phyloP scores from a whole-genome alignment of 257 asterid genomes.

The Primulina eburnea region DNA sequence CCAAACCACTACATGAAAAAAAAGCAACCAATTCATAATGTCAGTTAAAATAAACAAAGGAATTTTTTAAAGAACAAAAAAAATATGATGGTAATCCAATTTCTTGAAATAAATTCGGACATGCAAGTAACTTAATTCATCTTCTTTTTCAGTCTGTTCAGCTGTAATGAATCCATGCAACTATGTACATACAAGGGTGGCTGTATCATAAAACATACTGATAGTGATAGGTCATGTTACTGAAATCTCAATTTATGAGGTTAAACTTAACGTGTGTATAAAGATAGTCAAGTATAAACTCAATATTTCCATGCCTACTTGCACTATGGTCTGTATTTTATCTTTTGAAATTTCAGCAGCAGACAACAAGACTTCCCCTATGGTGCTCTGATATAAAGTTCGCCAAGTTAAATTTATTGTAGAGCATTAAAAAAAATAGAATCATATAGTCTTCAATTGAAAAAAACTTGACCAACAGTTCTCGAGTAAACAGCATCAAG shows the following conservation, averaged over 20 bases:
- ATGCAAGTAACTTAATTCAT: not conserved
- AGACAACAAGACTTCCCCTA: not conserved
- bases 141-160: not conserved
- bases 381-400: not conserved
- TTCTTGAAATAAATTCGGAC: not conserved
- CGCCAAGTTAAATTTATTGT: not conserved
- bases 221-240: no score
- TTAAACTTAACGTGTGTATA: no score
- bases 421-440: not conserved
- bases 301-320: not conserved
- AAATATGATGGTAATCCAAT: not conserved
- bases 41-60: not conserved
- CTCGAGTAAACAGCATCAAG: not conserved
- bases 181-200: not conserved
- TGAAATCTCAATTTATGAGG: not conserved
- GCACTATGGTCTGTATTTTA: not conserved
- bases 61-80: not conserved
- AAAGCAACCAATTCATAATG: conserved; percentile 13
- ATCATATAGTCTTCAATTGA: not conserved
- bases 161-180: not conserved
- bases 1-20: conserved; percentile 94
- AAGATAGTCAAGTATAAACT: not conserved
- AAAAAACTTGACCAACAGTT: not conserved
- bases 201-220: not conserved
- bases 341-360: not conserved